Evolutionary conservation across 208 protist species (phyloP), one percentile per base, ranked within the genome.

Genomic region (Leishmania gerbilli): DNA sequence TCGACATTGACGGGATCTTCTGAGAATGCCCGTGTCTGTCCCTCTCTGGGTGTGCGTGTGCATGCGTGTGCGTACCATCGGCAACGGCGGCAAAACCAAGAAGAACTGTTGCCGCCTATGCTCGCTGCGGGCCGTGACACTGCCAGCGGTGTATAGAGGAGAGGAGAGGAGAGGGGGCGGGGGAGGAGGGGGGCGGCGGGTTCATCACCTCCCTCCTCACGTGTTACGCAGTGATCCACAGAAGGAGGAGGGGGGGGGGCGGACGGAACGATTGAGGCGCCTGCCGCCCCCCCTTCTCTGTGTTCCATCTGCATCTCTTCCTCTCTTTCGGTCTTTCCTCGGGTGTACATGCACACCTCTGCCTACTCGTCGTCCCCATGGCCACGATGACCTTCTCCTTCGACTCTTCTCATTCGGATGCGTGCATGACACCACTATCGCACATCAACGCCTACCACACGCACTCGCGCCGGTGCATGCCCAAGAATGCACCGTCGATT

Each of bases 1-100:
- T 95, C 71, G 92, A 95, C 83, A 89, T 95, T 9, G 92, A 95
- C 21, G 92, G 88, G 37, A 89, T 95, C 71, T 95, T 91, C 79
- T 95, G 51, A 62, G 31, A n/a, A 47, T 1, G n/a, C 31, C n/a
- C n/a, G 2, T 42, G 19, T 62, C 15, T 75, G 45, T 62, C 51
- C 17, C 51, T 21, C 51, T 55, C 17, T 5, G 15, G 11, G 31
- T 0, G 15, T 27, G 31, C 9, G 47, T 75, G 42, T 19, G 49
- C 0, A 4, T 13, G 31, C 9, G 47, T 75, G 42, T 19, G 49
- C 31, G 40, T 37, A 37, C 3, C 40, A 8, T 27, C 71, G 3
- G n/a, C 60, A 37, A 45, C 31, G 24, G 42, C 42, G 11, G 45
- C 24, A 24, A 15, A 1, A 3, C 21, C 68, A 34, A 72, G 8